These are phyloP conservation scores for Sarcomyxa edulis DNA, from an alignment of 768 basidiomycete species.

Conservation along the genomic window DNA sequence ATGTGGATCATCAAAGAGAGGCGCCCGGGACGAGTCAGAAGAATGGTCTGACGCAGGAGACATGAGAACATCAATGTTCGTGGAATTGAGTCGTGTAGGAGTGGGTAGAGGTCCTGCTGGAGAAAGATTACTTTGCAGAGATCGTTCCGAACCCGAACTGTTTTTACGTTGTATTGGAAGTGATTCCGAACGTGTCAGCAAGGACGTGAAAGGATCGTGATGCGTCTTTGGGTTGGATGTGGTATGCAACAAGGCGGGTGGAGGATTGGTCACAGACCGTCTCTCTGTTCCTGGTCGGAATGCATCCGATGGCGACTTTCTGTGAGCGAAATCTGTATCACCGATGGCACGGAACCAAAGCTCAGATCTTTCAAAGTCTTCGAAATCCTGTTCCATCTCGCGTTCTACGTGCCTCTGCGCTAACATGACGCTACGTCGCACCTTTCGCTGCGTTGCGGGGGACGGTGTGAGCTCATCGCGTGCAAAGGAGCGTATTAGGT, in stretches of 20 bases:
- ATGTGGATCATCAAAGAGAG: slow-evolving; percentile 78
- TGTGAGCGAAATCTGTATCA: slow-evolving; percentile 46
- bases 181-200: slow-evolving; percentile 28
- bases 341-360: slow-evolving; percentile 88
- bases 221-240: slow-evolving; percentile 10
- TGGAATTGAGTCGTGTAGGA: slow-evolving; percentile 25
- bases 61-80: slow-evolving; percentile 82
- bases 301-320: slow-evolving; percentile 11
- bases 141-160: slow-evolving; percentile 34
- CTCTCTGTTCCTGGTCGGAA: slow-evolving; percentile 9
- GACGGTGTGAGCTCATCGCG: slow-evolving; percentile 40
- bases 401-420: slow-evolving; percentile 84
- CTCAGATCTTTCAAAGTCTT: slow-evolving; percentile 82
- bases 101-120: slow-evolving; percentile 16
- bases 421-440: slow-evolving; percentile 74
- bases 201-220: slow-evolving; percentile 12
- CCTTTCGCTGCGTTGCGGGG: slow-evolving; percentile 41
- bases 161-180: slow-evolving; percentile 32
- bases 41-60: slow-evolving; percentile 52
- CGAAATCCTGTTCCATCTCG: slow-evolving; percentile 90
- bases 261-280: slow-evolving; percentile 9
- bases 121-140: slow-evolving; percentile 21
- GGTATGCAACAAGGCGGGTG: slow-evolving; percentile 5
- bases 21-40: slow-evolving; percentile 56
- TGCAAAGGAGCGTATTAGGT: slow-evolving; percentile 65